These are phyloP conservation scores for Penicillium crystallinum DNA, from an alignment of 495 filamentous ascomycete genomes.

Conservation along the genomic window DNA sequence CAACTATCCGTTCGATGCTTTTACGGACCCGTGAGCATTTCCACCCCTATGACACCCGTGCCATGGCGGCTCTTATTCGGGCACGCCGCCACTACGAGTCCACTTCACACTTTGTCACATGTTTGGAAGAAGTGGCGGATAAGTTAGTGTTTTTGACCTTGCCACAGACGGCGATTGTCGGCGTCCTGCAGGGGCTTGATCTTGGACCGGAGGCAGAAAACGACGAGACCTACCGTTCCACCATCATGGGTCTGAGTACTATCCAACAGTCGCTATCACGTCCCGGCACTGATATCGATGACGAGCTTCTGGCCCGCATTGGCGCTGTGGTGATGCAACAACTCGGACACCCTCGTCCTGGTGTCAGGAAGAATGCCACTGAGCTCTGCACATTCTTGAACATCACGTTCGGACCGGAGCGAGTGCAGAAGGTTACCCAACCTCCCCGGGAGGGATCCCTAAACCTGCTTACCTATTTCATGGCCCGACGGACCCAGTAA, in stretches of 20 bases:
- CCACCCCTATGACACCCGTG: slow-evolving; percentile 56
- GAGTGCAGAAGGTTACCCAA: slow-evolving; percentile 61
- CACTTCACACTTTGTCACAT: slow-evolving; percentile 51
- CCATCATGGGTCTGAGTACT: slow-evolving; percentile 48
- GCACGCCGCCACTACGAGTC: slow-evolving; percentile 54
- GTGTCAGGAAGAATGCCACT: slow-evolving; percentile 72
- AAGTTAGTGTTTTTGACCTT: slow-evolving; percentile 47
- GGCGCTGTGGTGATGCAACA: slow-evolving; percentile 54
- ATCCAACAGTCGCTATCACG: slow-evolving; percentile 16
- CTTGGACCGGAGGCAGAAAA: slow-evolving; percentile 31
- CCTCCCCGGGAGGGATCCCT: slow-evolving; percentile 61
- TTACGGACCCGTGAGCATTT: slow-evolving; percentile 60
- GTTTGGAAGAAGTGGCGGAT: slow-evolving; percentile 53
- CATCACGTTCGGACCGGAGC: slow-evolving; percentile 50
- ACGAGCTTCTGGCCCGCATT: slow-evolving; percentile 30
- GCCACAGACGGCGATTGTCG: slow-evolving; percentile 42
- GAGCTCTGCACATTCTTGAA: slow-evolving; percentile 73
- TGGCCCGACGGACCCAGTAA: slow-evolving; percentile 49
- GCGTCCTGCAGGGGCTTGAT: slow-evolving; percentile 21
- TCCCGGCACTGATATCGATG: slow-evolving; percentile 21
- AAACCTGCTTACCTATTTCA: slow-evolving; percentile 78
- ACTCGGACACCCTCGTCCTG: slow-evolving; percentile 67
- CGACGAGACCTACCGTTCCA: slow-evolving; percentile 28
- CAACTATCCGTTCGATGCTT: slow-evolving; percentile 74
- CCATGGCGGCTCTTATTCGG: slow-evolving; percentile 61